Conservation (phyloP, 2,329 filamentous ascomycete species). For the Cladosporium sp. region DNA sequence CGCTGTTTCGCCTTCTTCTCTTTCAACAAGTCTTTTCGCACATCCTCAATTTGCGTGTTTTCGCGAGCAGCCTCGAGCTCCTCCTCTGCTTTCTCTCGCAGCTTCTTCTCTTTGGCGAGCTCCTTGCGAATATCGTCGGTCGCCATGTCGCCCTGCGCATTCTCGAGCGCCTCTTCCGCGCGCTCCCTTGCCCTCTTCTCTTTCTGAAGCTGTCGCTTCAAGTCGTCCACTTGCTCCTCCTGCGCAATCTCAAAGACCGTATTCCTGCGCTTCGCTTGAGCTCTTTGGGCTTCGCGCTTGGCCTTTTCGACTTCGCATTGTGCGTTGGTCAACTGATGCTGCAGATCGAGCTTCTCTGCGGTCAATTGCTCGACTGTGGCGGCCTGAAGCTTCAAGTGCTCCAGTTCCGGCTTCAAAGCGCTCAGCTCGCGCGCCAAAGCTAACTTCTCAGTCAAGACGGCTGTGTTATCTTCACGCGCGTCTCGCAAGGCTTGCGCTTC, state of each 20-base stretch:
- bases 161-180: constrained; percentile 34
- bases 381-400: constrained; percentile 57
- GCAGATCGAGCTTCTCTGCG: constrained; percentile 73
- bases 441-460: constrained; percentile 63
- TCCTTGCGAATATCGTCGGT: constrained; percentile 30
- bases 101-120: constrained; percentile 29
- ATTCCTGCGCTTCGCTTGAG: constrained; percentile 46
- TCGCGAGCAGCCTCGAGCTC: constrained; percentile 36
- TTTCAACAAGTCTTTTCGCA: constrained; percentile 29
- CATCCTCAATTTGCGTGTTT: constrained; percentile 30
- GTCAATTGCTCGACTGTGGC: constrained; percentile 63
- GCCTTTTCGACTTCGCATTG: constrained; percentile 82
- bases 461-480: constrained; percentile 65
- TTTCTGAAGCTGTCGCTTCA: constrained; percentile 43
- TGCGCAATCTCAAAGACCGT: constrained; percentile 46
- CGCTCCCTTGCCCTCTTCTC: constrained; percentile 44
- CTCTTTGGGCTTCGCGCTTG: constrained; percentile 63
- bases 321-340: constrained; percentile 70
- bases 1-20: constrained; percentile 28
- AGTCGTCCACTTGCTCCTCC: constrained; percentile 39
- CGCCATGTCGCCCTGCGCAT: constrained; percentile 29
- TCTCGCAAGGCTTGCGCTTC: constrained; percentile 67
- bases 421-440: constrained; percentile 58
- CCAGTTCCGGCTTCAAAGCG: constrained; percentile 56
- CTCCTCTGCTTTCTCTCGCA: constrained; percentile 30